These are phyloP conservation scores for Bombardia bombarda DNA, from an alignment of 495 filamentous ascomycete species.

Conservation along the genomic window DNA sequence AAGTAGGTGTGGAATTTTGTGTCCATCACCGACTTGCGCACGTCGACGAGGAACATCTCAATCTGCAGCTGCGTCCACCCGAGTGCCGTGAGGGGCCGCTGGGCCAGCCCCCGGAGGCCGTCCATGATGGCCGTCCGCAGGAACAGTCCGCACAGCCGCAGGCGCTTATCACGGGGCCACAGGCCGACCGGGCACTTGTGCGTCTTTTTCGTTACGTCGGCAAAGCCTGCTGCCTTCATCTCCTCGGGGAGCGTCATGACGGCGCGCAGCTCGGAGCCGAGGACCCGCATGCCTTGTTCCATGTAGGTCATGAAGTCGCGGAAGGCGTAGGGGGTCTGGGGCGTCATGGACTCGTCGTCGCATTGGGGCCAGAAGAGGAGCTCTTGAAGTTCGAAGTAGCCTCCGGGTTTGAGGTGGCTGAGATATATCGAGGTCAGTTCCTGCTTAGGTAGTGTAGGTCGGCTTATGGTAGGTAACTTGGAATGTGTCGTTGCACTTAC, in stretches of 20 bases:
- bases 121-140: constrained; percentile 27
- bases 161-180: constrained; percentile 25
- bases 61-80: constrained; percentile 31
- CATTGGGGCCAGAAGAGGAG: constrained; percentile 27
- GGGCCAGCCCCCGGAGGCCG: constrained; percentile 24
- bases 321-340: constrained; percentile 25
- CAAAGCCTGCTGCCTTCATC: constrained; percentile 24
- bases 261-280: constrained; percentile 22
- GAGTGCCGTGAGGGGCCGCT: constrained; percentile 21
- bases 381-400: constrained; percentile 49
- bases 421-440: constrained; percentile 3
- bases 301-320: constrained; percentile 27
- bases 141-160: constrained; percentile 26
- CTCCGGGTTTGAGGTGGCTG: constrained; percentile 42
- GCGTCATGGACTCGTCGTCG: constrained; percentile 34
- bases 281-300: constrained; percentile 14
- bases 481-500: constrained; percentile 15
- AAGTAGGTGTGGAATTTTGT: constrained; percentile 23
- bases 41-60: constrained; percentile 32
- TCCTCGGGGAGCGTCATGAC: constrained; percentile 10
- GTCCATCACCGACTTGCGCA: constrained; percentile 27
- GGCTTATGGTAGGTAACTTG: too few relatives aligned
- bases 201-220: constrained; percentile 8
- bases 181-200: constrained; percentile 27
- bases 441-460: too few relatives aligned